These are phyloP conservation scores for Debaryomyces sp. DNA, from an alignment of 1,139 yeast species.

Conservation along the genomic window DNA sequence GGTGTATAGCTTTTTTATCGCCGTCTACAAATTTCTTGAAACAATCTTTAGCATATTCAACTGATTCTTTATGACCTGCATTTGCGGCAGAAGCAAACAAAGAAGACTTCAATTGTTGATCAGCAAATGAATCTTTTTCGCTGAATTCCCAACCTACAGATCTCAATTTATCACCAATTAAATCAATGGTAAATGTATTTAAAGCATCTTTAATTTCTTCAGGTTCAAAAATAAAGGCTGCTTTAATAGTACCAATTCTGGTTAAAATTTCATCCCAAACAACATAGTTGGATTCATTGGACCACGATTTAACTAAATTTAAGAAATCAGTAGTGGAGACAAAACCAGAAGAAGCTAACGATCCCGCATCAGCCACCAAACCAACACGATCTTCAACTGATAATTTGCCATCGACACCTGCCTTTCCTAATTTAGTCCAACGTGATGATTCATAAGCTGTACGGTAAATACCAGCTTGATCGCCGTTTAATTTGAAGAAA, in stretches of 20 bases:
- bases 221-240: conserved; percentile 74
- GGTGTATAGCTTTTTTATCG: conserved; percentile 71
- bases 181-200: conserved; percentile 57
- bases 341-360: conserved; percentile 74
- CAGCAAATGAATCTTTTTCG: conserved; percentile 65
- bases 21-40: conserved; percentile 67
- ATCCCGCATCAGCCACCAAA: conserved; percentile 78
- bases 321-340: conserved; percentile 68
- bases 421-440: conserved; percentile 72
- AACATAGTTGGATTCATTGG: conserved; percentile 65
- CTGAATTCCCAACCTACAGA: conserved; percentile 72
- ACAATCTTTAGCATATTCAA: conserved; percentile 54
- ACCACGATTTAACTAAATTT: conserved; percentile 68
- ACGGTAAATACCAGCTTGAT: conserved; percentile 82
- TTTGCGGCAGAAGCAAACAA: conserved; percentile 72
- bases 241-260: conserved; percentile 56
- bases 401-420: conserved; percentile 65
- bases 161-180: conserved; percentile 61
- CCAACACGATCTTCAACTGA: conserved; percentile 87
- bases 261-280: conserved; percentile 77
- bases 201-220: conserved; percentile 57
- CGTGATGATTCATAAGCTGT: conserved; percentile 77
- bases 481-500: conserved; percentile 79
- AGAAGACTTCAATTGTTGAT: conserved; percentile 73
- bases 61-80: conserved; percentile 58